A percentile compares a stretch with the other conserved stretches of the same genome.
Evolutionary conservation across 345 rosid genomes (phyloP).

Genomic region (Moricandia arvensis): DNA sequence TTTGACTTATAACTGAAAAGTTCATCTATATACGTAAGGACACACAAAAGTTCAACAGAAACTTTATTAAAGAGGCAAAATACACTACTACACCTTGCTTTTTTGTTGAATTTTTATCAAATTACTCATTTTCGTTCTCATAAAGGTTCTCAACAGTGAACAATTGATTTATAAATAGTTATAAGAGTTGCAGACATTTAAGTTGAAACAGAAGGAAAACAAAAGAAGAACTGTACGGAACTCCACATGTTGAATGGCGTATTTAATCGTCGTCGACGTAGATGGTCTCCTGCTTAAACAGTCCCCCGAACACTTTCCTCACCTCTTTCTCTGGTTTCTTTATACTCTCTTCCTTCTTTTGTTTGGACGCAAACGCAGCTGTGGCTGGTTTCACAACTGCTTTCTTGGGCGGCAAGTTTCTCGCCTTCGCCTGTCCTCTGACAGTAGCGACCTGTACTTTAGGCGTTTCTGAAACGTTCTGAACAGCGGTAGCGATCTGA

Average conservation of each 20-base stretch:
- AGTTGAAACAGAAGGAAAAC: slow-evolving; percentile 11
- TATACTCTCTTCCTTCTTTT: slow-evolving; percentile 33
- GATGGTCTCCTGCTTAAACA: slow-evolving; percentile 89
- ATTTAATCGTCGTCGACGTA: slow-evolving; percentile 75
- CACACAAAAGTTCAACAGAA: neutral
- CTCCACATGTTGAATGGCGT: neutral
- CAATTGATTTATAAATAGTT: slow-evolving; percentile 9
- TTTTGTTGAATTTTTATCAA: neutral
- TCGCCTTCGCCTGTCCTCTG: slow-evolving; percentile 85
- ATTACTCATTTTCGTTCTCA: neutral
- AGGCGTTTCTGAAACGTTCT: slow-evolving; percentile 41
- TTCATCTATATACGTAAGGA: neutral
- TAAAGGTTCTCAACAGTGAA: slow-evolving; percentile 1
- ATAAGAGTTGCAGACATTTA: slow-evolving; percentile 26
- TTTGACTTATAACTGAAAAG: neutral
- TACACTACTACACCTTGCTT: no score
- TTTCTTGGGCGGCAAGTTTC: slow-evolving; percentile 55
- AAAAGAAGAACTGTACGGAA: slow-evolving; percentile 22
- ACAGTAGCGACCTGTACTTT: slow-evolving; percentile 78
- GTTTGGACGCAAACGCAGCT: slow-evolving; percentile 39
- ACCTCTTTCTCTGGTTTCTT: slow-evolving; percentile 51
- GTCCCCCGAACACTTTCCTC: slow-evolving; percentile 82
- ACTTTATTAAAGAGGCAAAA: no score
- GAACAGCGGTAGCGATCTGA: slow-evolving; percentile 57
- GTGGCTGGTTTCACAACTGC: slow-evolving; percentile 49